Percentiles rank a stretch among this genome's conserved stretches.
Conservation (phyloP, 495 filamentous ascomycete species). For the Penicillium tannophilum region DNA sequence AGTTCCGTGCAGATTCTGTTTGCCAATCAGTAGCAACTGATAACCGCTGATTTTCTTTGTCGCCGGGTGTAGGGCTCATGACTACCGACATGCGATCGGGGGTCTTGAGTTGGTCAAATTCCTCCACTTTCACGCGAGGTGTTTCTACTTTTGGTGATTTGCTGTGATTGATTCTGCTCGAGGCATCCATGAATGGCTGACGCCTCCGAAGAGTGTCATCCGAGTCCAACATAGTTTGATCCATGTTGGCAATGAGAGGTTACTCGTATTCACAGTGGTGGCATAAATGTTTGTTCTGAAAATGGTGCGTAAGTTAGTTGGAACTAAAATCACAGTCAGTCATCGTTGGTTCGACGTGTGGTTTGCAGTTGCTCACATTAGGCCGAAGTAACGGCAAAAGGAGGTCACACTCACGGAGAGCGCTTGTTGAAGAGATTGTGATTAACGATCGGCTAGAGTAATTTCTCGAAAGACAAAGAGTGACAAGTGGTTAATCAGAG, state of each 20-base stretch:
- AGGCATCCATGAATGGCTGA: constrained; percentile 53
- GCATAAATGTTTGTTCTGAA: not conserved
- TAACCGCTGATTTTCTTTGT: constrained; percentile 53
- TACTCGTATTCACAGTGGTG: not conserved
- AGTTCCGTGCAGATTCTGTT: constrained; percentile 64
- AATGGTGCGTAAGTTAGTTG: not conserved
- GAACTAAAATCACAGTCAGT: not conserved
- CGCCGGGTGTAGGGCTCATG: constrained; percentile 36
- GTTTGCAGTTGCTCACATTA: not conserved
- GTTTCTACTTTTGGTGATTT: constrained; percentile 30
- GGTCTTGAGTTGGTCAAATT: constrained; percentile 29
- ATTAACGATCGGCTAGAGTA: constrained; percentile 19
- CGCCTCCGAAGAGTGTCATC: constrained; percentile 35
- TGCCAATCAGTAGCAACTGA: constrained; percentile 56
- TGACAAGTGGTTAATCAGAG: constrained; percentile 16
- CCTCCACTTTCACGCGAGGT: constrained; percentile 25
- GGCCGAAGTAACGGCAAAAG: not conserved
- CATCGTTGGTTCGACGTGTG: not conserved
- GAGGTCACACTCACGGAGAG: constrained; percentile 7
- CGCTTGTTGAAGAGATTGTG: not conserved
- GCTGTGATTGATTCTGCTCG: constrained; percentile 47
- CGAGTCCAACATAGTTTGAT: constrained; percentile 23
- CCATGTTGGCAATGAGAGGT: constrained; percentile 9
- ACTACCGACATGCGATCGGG: constrained; percentile 43
- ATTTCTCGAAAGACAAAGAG: constrained; percentile 17